Evolutionary conservation across 768 basidiomycete species (phyloP), one percentile per base, ranked within the genome.

Genomic region (Hortiboletus flavorubellus): DNA sequence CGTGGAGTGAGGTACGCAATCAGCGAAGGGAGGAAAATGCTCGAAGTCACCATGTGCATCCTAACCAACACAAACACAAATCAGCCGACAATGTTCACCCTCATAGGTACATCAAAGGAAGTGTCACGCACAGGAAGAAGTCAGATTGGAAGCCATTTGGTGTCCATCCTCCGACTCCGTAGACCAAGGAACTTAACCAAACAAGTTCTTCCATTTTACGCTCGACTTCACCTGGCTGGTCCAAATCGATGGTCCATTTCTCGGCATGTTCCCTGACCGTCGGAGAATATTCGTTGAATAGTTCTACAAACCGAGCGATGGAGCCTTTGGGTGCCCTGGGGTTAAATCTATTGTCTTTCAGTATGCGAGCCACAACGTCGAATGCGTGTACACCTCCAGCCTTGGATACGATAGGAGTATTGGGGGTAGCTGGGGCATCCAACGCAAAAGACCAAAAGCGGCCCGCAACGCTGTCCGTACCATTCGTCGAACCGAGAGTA

Each of bases 181-280:
- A 89, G 18, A 85, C 62, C 14, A 86, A 54, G 0, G 71, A 70
- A 41, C 73, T 76, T 18, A 77, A 68, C 82, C 85, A 89, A 4
- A 72, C 63, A 6, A 89, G 61, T 61, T 89, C 87, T 59, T 84
- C 83, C 23, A 85, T 73, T 66, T 86, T 88, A n/a, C 72, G 65
- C n/a, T 76, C 73, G 8, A 83, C 60, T 56, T 76, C 72, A 26
- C 71, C 58, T 41, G 73, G 58, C 51, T 72, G 56, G 34, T 57
- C 54, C 38, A 68, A 56, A 50, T 80, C 69, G 23, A 77, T 46
- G 3, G 64, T 73, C 82, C 82, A 84, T 40, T 74, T 59, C 8
- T 68, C 68, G 12, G 71, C 75, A 42, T 72, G 31, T 21, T 51
- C 49, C 46, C 21, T 41, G 29, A 71, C 23, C 0, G 15, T 23